A percentile compares a stretch with the other conserved stretches of the same genome.
Conservation (phyloP, 164 flowering plant species). For the Umbellularia californica region DNA sequence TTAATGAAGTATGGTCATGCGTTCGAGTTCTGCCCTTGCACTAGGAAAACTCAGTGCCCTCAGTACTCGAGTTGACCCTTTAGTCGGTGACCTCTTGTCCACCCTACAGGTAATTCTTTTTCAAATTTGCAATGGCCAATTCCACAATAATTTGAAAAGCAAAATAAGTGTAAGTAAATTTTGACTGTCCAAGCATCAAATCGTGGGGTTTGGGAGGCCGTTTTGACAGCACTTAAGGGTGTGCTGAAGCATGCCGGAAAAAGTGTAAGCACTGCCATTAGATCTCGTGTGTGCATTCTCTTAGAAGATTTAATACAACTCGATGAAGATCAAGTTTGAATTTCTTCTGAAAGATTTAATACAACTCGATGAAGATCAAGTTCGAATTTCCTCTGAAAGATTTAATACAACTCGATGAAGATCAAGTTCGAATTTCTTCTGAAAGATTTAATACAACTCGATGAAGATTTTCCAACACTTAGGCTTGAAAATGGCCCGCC, state of each 20-base stretch:
- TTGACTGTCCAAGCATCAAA: conserved; percentile 54
- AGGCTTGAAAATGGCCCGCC: too few relatives aligned
- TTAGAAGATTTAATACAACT: conserved; percentile 60
- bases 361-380: too few relatives aligned
- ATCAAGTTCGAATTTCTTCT: too few relatives aligned
- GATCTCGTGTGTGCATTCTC: conserved; percentile 45
- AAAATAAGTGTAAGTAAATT: too few relatives aligned
- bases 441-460: too few relatives aligned
- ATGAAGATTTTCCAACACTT: too few relatives aligned
- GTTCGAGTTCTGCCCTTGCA: conserved; percentile 93
- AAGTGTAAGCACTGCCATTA: conserved; percentile 57
- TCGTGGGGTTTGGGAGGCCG: conserved; percentile 82
- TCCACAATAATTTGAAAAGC: not conserved
- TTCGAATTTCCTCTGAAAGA: too few relatives aligned
- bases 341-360: conserved; percentile 61
- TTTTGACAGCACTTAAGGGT: conserved; percentile 79
- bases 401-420: too few relatives aligned
- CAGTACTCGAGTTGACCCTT: conserved; percentile 93
- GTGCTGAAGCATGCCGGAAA: conserved; percentile 95
- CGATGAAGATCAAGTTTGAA: conserved; percentile 83
- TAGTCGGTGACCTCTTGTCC: conserved; percentile 84
- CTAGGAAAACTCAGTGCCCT: conserved; percentile 98
- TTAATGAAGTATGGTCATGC: conserved; percentile 72
- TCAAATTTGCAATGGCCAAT: not conserved
- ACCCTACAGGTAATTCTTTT: conserved; percentile 67